Evolutionary conservation across 352 stramenopile species (phyloP), one percentile per base, ranked within the genome.

Genomic region (Phytophthora sojae): DNA sequence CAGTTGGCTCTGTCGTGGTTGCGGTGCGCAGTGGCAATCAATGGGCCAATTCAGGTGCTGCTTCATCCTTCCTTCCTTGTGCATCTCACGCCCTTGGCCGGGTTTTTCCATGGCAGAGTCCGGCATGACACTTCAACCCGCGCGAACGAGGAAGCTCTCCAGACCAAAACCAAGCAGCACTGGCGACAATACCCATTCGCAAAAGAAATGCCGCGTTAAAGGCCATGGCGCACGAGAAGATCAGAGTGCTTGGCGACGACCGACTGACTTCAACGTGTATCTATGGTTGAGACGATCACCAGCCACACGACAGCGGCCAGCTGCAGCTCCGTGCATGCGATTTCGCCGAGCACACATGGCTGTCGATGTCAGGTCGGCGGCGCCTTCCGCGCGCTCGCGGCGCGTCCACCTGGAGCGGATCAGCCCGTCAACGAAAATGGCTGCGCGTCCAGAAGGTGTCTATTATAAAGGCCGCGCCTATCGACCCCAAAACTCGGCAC

Each of bases 341-440:
- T 71, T 67, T 67, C 64, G 30, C 55, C 57, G 64, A 57, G 50
- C 57, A 30, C 64, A 67, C 57, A 57, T 71, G 64, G 57, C 50
- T 67, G 19, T 19, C 39, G 39, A 49, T 49, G 39, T 49, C 39
- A n/a, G 39, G 39, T 15, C 15, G 14, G 39, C 15, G 15, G 39
- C 39, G 17, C 6, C 39, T 21, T 49, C 39, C 39, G 39, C 29
- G 23, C 25, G n/a, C 7, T 15, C 25, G 50, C 25, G 2, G 23
- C 50, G 14, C 45, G 45, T 26, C n/a, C 45, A 52, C 17, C 14
- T 52, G 45, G n/a, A 52, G 45, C 19, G 45, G 45, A 25, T 52
- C n/a, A 26, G 45, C 8, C 45, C 45, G 45, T 25, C 19, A 25
- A 56, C 37, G 42, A 57, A 17, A 42, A 42, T 68, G 39, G 29